Conservation (phyloP, 2,329 filamentous ascomycete species). For the Arthroderma uncinatum region DNA sequence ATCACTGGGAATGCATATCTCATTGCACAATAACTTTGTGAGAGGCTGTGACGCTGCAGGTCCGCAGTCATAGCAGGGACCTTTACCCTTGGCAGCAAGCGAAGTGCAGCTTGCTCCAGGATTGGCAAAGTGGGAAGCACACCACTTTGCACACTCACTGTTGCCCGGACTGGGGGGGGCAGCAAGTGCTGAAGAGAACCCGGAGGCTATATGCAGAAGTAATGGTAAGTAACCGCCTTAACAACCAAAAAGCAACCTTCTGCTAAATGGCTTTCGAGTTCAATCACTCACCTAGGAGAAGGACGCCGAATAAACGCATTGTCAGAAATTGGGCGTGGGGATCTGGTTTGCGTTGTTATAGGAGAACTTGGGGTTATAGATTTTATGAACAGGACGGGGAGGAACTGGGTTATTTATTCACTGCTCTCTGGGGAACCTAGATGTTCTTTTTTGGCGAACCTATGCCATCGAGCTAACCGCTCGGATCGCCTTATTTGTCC, state of each 20-base stretch:
- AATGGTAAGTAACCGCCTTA: not conserved
- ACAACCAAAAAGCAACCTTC: not conserved
- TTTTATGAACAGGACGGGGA: not conserved
- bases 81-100: not conserved
- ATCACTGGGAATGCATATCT: not conserved
- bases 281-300: not conserved
- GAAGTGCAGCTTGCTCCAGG: not conserved
- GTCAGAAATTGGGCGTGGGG: not conserved
- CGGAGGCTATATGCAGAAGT: not conserved
- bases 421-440: not conserved
- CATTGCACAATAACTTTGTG: not conserved
- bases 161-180: not conserved
- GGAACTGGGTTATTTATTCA: not conserved
- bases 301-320: not conserved
- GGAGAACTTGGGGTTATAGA: not conserved
- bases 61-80: not conserved
- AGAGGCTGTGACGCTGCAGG: not conserved
- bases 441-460: not conserved
- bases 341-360: not conserved
- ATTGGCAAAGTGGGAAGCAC: not conserved
- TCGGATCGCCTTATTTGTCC: too few species aligned
- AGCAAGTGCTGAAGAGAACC: not conserved
- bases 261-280: not conserved
- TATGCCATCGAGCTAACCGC: not conserved
- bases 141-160: not conserved